These are phyloP conservation scores for Tylopilus sp. DNA, from an alignment of 768 basidiomycete genomes.

Conservation along the genomic window DNA sequence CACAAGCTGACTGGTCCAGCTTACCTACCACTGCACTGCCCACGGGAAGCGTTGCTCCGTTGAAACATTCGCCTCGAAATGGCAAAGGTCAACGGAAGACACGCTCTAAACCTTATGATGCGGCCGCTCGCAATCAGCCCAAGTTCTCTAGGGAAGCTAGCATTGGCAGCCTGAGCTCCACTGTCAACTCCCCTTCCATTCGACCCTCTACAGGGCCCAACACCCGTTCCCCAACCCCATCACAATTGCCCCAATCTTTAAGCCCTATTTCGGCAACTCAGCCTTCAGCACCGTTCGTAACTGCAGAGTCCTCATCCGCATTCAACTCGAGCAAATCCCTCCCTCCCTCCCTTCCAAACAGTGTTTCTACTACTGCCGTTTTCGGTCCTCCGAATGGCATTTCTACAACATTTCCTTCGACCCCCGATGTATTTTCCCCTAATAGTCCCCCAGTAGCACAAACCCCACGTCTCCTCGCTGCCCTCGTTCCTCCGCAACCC, in stretches of 20 bases:
- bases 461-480: conserved; percentile 16
- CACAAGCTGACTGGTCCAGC: conserved; percentile 53
- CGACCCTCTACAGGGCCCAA: conserved; percentile 31
- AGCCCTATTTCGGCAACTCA: conserved; percentile 14
- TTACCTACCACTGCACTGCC: conserved; percentile 20
- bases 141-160: conserved; percentile 59
- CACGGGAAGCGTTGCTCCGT: conserved; percentile 37
- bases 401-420: conserved; percentile 15
- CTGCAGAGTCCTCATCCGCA: conserved; percentile 1
- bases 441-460: conserved; percentile 14
- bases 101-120: conserved; percentile 71
- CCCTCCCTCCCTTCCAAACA: conserved; percentile 6
- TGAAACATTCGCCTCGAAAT: conserved; percentile 44
- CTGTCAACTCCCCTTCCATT: conserved; percentile 43
- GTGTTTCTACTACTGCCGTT: conserved; percentile 3
- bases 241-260: conserved; percentile 16
- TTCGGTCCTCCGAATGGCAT: conserved; percentile 17
- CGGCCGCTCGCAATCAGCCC: conserved; percentile 30
- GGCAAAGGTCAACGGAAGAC: conserved; percentile 50
- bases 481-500: conserved; percentile 35
- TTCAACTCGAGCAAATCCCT: conserved; percentile 10
- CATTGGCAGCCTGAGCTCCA: conserved; percentile 47
- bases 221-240: conserved; percentile 32
- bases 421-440: conserved; percentile 20
- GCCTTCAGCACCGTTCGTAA: neutral